A percentile compares a stretch with the other conserved stretches of the same genome.
phyloP scores from a whole-genome alignment of 2,329 filamentous ascomycete genomes.

The Berkeleyomyces basicola region DNA sequence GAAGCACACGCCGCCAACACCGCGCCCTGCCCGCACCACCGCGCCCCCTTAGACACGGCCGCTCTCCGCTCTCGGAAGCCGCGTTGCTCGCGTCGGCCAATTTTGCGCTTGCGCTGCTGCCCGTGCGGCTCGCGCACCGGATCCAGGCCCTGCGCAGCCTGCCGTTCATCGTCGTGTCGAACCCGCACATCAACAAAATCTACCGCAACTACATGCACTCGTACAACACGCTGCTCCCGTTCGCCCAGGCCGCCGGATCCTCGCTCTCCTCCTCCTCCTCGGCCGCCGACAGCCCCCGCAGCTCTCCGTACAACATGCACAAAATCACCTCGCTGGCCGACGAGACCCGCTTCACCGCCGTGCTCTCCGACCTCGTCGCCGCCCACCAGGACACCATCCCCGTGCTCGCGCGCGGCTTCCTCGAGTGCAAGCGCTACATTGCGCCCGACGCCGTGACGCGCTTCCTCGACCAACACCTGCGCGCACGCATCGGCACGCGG shows the following conservation, averaged over 20 bases:
- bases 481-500: slow-evolving; percentile 82
- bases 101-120: slow-evolving; percentile 84
- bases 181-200: slow-evolving; percentile 83
- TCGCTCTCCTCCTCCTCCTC: neutral
- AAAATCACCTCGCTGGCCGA: slow-evolving; percentile 30
- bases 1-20: neutral
- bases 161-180: slow-evolving; percentile 96
- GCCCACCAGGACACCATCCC: slow-evolving; percentile 93
- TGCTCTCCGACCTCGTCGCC: slow-evolving; percentile 85
- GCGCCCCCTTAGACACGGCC: slow-evolving; percentile 41
- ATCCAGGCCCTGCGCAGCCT: slow-evolving; percentile 87
- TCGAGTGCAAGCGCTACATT: slow-evolving; percentile 88
- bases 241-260: slow-evolving; percentile 34
- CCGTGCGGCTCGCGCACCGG: slow-evolving; percentile 79
- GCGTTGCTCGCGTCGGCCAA: slow-evolving; percentile 82
- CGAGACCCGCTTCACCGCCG: slow-evolving; percentile 79
- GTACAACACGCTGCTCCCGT: slow-evolving; percentile 75
- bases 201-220: slow-evolving; percentile 95
- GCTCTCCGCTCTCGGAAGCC: slow-evolving; percentile 64
- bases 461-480: slow-evolving; percentile 86
- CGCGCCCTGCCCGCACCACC: no score
- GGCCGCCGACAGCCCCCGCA: no score
- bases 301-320: slow-evolving; percentile 28
- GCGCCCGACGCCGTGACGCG: slow-evolving; percentile 64
- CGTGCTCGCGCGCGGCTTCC: slow-evolving; percentile 75